Evolutionary conservation across 1,284 basidiomycete species (phyloP).

Genomic region (Schizophyllum amplum): DNA sequence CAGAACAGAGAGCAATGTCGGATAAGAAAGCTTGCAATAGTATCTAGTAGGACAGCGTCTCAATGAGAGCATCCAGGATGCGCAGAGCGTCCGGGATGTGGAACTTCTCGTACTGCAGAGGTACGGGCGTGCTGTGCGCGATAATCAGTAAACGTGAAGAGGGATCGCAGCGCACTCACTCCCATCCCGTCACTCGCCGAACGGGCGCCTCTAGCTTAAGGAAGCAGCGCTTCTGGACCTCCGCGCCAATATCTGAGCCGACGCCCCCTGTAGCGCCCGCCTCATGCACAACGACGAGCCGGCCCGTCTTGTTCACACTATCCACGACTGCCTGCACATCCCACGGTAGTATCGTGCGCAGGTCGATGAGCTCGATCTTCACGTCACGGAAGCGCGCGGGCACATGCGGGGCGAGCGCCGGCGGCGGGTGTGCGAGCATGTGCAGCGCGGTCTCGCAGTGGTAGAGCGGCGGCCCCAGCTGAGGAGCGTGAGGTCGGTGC

Average conservation of each 20-base stretch:
- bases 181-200: constrained; percentile 84
- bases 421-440: constrained; percentile 60
- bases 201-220: constrained; percentile 83
- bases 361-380: constrained; percentile 83
- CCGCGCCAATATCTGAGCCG: constrained; percentile 83
- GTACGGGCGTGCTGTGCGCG: constrained; percentile 64
- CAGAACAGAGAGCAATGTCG: too few relatives aligned
- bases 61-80: constrained; percentile 75
- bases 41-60: constrained; percentile 71
- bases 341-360: constrained; percentile 87
- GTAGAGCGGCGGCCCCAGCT: constrained; percentile 89
- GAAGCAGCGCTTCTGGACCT: constrained; percentile 82
- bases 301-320: constrained; percentile 76
- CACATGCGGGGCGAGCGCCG: constrained; percentile 58
- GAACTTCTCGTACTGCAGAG: constrained; percentile 84
- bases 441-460: constrained; percentile 78
- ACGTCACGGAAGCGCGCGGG: constrained; percentile 63
- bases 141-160: constrained; percentile 7
- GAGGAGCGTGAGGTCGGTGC: constrained; percentile 80
- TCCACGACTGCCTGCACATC: constrained; percentile 76
- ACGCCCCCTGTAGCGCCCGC: constrained; percentile 79
- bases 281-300: constrained; percentile 85
- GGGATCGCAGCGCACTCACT: constrained; percentile 49
- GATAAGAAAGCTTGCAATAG: too few relatives aligned
- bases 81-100: constrained; percentile 82